Conservation (phyloP, 2,329 filamentous ascomycete genomes). For the Calonectria montana region DNA sequence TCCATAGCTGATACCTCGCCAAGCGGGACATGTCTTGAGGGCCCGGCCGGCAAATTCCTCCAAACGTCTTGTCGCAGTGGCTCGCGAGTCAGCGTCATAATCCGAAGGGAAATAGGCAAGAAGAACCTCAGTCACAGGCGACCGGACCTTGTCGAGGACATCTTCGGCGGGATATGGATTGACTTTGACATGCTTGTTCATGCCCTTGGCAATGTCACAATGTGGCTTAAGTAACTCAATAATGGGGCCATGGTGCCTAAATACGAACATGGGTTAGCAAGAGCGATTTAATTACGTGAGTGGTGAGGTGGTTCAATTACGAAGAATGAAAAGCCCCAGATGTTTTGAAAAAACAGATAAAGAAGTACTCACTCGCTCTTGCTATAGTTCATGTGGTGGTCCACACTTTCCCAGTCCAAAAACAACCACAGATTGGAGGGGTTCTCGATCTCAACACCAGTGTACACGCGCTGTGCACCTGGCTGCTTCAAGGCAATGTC, state of each 20-base stretch:
- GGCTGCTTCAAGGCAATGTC: constrained; percentile 37
- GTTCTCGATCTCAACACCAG: constrained; percentile 39
- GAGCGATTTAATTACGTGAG: neutral
- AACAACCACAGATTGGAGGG: constrained; percentile 40
- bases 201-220: constrained; percentile 24
- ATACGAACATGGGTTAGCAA: neutral
- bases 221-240: constrained; percentile 35
- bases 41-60: constrained; percentile 30
- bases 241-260: constrained; percentile 21
- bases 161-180: constrained; percentile 37
- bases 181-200: constrained; percentile 37
- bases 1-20: constrained; percentile 42
- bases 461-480: constrained; percentile 37
- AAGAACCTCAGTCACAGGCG: constrained; percentile 36
- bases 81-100: constrained; percentile 32
- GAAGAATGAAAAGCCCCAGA: neutral
- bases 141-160: constrained; percentile 33
- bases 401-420: constrained; percentile 39
- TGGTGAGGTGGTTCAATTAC: neutral
- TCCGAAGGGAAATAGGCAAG: constrained; percentile 36
- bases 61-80: constrained; percentile 28
- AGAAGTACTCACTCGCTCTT: constrained; percentile 27
- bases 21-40: constrained; percentile 33
- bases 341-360: neutral
- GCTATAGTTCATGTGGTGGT: constrained; percentile 33